Conservation (phyloP, 108 stramenopile species). For the Nitzschia sp. region DNA sequence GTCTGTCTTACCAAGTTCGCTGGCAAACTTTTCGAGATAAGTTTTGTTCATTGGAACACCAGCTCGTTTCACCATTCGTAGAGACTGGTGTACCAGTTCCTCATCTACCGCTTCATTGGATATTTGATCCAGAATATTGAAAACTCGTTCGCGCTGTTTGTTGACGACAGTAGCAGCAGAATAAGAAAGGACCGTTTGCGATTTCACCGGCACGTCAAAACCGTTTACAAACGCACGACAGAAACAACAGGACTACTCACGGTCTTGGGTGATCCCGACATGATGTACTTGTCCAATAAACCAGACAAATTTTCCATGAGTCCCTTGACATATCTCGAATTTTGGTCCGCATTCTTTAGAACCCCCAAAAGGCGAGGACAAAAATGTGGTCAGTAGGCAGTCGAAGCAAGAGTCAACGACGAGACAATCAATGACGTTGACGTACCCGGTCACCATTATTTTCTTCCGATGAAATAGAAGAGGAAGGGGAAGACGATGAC, state of each 20-base stretch:
- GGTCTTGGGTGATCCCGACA: conserved; percentile 53
- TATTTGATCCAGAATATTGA: conserved; percentile 70
- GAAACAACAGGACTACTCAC: no score
- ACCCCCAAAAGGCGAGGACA: no score
- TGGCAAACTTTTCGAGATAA: conserved; percentile 20
- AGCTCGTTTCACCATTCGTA: conserved; percentile 65
- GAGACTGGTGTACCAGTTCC: conserved; percentile 32
- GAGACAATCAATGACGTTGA: neutral
- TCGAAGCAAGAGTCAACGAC: no score
- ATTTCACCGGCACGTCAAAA: no score
- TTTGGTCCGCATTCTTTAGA: conserved; percentile 22
- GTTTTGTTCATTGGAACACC: conserved; percentile 52
- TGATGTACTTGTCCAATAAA: conserved; percentile 66
- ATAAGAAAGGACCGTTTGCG: neutral
- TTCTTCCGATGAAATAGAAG: neutral
- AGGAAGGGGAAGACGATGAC: conserved; percentile 18
- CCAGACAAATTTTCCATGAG: conserved; percentile 59
- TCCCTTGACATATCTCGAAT: conserved; percentile 56
- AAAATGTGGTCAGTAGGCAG: no score
- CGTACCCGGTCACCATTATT: neutral
- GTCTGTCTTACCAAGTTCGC: conserved; percentile 39
- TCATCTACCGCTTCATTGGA: conserved; percentile 45
- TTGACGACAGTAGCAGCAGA: neutral
- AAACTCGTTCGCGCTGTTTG: conserved; percentile 30
- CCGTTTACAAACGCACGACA: no score